Conservation (phyloP, 306 rosid species). For the Vigna trinervia region DNA sequence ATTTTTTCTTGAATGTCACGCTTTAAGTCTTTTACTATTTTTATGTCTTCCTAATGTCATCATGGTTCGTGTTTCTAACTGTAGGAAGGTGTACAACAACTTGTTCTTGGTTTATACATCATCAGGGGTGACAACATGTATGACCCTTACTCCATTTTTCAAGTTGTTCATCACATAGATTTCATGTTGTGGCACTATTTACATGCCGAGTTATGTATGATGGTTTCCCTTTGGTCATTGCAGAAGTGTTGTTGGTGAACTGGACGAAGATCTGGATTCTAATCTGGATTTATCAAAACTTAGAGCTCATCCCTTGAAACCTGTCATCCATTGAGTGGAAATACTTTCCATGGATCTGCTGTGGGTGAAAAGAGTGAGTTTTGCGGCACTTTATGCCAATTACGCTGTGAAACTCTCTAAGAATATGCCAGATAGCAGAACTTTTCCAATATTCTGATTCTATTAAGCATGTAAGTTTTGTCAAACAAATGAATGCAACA, state of each 20-base stretch:
- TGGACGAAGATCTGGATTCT: constrained; percentile 92
- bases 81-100: constrained; percentile 98
- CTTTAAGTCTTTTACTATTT: constrained; percentile 10
- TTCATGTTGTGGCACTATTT: constrained; percentile 21
- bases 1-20: constrained; percentile 18
- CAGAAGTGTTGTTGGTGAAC: constrained; percentile 98
- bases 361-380: constrained; percentile 6
- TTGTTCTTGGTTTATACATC: constrained; percentile 88
- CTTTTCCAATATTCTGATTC: constrained; percentile 15
- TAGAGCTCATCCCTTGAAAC: constrained; percentile 91
- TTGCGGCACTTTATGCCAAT: constrained; percentile 16
- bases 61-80: constrained; percentile 35
- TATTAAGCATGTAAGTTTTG: constrained; percentile 21
- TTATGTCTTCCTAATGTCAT: constrained; percentile 14
- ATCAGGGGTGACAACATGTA: constrained; percentile 99
- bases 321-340: constrained; percentile 78
- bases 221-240: constrained; percentile 43
- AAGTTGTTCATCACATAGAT: not conserved
- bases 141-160: constrained; percentile 16
- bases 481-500: constrained; percentile 24
- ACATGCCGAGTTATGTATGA: not conserved
- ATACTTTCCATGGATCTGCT: not conserved
- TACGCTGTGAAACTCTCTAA: constrained; percentile 8
- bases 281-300: constrained; percentile 76
- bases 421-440: constrained; percentile 2